Conservation (phyloP, 805 yeast genomes). For the Yarrowia osloensis region DNA sequence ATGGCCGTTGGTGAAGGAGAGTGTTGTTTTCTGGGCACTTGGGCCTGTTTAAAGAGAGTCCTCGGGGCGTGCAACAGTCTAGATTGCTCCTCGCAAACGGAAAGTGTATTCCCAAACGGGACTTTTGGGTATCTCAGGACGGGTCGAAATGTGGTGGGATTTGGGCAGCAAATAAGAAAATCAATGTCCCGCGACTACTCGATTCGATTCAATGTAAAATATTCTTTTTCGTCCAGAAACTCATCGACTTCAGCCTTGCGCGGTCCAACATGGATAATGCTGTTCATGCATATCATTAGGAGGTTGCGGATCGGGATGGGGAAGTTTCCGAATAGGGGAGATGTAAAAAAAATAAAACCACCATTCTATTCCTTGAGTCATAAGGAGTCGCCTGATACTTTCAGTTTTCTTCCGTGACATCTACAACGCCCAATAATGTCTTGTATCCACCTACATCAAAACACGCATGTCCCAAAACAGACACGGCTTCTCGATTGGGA, state of each 20-base stretch:
- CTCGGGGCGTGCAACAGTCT: neutral
- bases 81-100: neutral
- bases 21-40: neutral
- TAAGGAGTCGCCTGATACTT: neutral
- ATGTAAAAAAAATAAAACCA: too few species aligned
- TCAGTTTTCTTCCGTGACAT: neutral
- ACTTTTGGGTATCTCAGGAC: neutral
- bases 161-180: too few species aligned
- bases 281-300: neutral
- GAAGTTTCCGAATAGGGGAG: too few species aligned
- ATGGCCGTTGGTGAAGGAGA: neutral
- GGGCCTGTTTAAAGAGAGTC: neutral
- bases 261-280: constrained; percentile 3
- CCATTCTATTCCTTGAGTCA: neutral
- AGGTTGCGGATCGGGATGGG: neutral
- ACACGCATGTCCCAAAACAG: constrained; percentile 4
- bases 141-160: neutral
- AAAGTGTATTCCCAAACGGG: constrained; percentile 2
- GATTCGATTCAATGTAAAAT: neutral
- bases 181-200: neutral
- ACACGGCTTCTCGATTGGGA: neutral
- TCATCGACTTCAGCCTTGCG: neutral
- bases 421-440: too few species aligned
- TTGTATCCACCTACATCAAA: neutral
- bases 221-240: neutral